Conservation (phyloP, 1,284 basidiomycete species). For the Xanthoconium separans region DNA sequence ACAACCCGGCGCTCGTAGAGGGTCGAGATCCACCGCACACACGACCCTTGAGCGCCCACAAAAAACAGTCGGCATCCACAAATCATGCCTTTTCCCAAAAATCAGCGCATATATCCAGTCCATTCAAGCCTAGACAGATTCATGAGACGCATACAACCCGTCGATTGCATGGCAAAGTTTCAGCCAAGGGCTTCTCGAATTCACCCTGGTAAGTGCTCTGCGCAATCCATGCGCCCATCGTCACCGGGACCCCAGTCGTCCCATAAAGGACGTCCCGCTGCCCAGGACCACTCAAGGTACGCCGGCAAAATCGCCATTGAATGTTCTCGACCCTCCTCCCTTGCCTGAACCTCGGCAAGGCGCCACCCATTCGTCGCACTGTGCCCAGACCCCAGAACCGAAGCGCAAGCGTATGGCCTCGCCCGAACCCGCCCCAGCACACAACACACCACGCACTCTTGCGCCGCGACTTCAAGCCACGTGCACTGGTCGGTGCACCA, state of each 20-base stretch:
- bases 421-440: not conserved
- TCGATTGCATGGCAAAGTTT: not conserved
- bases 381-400: conserved; percentile 6
- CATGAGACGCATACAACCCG: not conserved
- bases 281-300: not conserved
- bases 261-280: not conserved
- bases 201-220: conserved; percentile 7
- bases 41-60: not conserved
- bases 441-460: conserved; percentile 2
- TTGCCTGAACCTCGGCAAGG: not conserved
- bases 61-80: not conserved
- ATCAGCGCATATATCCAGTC: conserved; percentile 17
- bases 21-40: not conserved
- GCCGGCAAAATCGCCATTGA: conserved; percentile 7
- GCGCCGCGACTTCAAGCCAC: too few species aligned
- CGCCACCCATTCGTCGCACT: not conserved
- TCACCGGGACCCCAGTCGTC: not conserved
- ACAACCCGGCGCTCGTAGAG: not conserved
- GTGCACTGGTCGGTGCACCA: not conserved
- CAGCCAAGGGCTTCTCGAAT: conserved; percentile 17
- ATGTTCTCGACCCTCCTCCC: not conserved
- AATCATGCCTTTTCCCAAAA: not conserved
- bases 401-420: conserved; percentile 3
- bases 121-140: not conserved
- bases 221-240: not conserved